Conservation (phyloP, 805 yeast species). For the Kregervanrija delftensis region DNA sequence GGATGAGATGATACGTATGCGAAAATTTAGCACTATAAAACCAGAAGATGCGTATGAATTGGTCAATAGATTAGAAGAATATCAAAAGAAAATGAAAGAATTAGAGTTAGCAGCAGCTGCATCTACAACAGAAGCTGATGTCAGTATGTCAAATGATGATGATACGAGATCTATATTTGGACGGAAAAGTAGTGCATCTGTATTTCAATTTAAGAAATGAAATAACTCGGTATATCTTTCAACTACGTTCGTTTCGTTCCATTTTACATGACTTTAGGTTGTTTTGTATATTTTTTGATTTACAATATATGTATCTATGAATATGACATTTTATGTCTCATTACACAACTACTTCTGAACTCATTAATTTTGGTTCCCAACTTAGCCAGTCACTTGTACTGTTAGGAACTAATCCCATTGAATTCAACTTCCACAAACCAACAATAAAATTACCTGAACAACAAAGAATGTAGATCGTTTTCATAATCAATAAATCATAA, state of each 20-base stretch:
- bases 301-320: too few species aligned
- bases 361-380: conserved; percentile 52
- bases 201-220: conserved; percentile 7
- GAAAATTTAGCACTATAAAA: conserved; percentile 66
- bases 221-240: not conserved
- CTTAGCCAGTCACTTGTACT: conserved; percentile 86
- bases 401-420: conserved; percentile 89
- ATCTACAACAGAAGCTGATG: not conserved
- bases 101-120: conserved; percentile 2
- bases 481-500: conserved; percentile 20
- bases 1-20: conserved; percentile 47
- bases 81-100: conserved; percentile 17
- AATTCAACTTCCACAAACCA: conserved; percentile 78
- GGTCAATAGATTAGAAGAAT: conserved; percentile 44
- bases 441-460: conserved; percentile 54
- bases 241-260: not conserved
- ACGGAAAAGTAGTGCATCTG: conserved; percentile 17
- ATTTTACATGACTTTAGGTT: too few species aligned
- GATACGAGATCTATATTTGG: conserved; percentile 22
- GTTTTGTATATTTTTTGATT: too few species aligned
- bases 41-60: conserved; percentile 63
- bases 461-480: conserved; percentile 25
- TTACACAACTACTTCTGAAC: conserved; percentile 14
- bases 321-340: not conserved
- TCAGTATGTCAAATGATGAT: conserved; percentile 5